Evolutionary conservation across 1,139 yeast species (phyloP).

Genomic region (Lodderomyces pseudojiufengensis): DNA sequence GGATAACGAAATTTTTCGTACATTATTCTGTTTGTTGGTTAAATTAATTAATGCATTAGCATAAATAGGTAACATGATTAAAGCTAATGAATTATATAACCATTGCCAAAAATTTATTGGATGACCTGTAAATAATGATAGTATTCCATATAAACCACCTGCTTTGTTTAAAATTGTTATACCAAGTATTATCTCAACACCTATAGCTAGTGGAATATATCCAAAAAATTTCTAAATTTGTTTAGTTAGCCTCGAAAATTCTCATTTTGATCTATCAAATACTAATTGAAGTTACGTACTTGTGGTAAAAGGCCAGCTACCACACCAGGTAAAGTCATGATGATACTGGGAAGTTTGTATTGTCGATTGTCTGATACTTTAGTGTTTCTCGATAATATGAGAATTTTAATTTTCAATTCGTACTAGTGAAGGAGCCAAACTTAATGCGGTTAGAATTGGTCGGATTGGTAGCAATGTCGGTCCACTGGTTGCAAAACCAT

Average conservation of each 20-base stretch:
- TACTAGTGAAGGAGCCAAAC: no score
- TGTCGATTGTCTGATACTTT: no score
- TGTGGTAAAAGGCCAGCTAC: slow-evolving; percentile 22
- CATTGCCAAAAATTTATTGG: slow-evolving; percentile 82
- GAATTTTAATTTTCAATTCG: no score
- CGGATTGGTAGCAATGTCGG: no score
- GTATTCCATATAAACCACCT: slow-evolving; percentile 81
- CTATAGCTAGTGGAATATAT: slow-evolving; percentile 73
- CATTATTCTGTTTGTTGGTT: slow-evolving; percentile 27
- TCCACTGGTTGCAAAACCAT: no score
- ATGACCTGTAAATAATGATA: slow-evolving; percentile 86
- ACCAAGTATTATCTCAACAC: slow-evolving; percentile 81
- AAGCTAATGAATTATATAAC: slow-evolving; percentile 69
- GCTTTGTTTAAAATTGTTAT: slow-evolving; percentile 82
- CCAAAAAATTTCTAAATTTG: slow-evolving; percentile 49
- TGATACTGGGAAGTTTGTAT: no score
- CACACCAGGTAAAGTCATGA: slow-evolving; percentile 14
- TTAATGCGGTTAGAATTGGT: no score
- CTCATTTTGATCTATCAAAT: no score
- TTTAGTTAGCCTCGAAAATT: slow-evolving; percentile 14
- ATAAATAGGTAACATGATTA: slow-evolving; percentile 63
- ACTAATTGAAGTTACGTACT: slow-evolving; percentile 18
- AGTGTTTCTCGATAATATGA: no score
- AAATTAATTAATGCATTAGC: slow-evolving; percentile 53
- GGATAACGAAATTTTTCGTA: slow-evolving; percentile 52